Evolutionary conservation across 345 rosid genomes (phyloP).

Genomic region (Eucalyptus grandis): DNA sequence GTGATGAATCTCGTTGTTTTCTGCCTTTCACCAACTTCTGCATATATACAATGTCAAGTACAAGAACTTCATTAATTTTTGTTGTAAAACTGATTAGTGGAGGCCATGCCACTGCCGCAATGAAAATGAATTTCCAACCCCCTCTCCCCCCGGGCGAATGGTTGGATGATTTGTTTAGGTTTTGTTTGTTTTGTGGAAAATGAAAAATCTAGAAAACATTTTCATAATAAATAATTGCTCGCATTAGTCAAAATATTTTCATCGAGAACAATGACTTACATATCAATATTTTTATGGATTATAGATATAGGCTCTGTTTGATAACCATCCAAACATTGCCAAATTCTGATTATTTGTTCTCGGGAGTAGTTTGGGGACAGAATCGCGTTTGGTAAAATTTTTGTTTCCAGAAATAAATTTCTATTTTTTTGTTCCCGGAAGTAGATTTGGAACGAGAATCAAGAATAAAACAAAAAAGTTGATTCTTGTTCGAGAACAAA

Average conservation of each 20-base stretch:
- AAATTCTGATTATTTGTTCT: too few relatives aligned
- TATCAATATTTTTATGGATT: background rate
- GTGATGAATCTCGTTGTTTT: background rate
- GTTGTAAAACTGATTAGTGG: background rate
- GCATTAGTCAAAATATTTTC: background rate
- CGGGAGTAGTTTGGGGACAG: too few relatives aligned
- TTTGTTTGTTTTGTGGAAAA: background rate
- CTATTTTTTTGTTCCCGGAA: too few relatives aligned
- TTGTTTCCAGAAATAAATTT: too few relatives aligned
- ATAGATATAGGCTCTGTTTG: background rate
- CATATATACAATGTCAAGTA: background rate
- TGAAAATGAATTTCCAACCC: background rate
- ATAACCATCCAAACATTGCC: too few relatives aligned
- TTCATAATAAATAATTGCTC: background rate
- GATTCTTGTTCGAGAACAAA: too few relatives aligned
- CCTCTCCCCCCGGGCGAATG: too few relatives aligned
- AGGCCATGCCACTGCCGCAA: background rate
- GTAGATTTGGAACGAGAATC: too few relatives aligned
- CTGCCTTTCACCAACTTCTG: background rate
- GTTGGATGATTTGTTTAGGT: background rate
- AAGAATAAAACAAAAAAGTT: too few relatives aligned
- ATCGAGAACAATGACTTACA: accelerated
- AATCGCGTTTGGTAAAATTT: too few relatives aligned
- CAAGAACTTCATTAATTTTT: background rate
- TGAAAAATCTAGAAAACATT: background rate